These are phyloP conservation scores for Sapria himalayana DNA, from an alignment of 345 rosid species.

Conservation along the genomic window DNA sequence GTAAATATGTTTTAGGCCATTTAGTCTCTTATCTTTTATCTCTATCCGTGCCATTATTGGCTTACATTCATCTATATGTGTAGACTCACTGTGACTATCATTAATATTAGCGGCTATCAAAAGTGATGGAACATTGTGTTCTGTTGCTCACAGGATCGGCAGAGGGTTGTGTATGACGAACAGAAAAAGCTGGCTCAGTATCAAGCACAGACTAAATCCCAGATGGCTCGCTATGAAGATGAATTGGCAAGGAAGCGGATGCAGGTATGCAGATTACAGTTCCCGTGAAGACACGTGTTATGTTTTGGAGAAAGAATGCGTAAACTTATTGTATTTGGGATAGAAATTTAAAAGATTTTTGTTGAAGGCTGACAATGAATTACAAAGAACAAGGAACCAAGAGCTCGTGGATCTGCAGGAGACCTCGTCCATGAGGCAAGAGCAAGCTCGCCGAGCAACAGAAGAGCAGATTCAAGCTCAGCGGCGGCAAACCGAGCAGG, in stretches of 20 bases:
- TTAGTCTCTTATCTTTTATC: no score
- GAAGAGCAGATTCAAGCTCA: conserved; percentile 96
- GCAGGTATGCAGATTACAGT: conserved; percentile 41
- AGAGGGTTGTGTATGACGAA: conserved; percentile 71
- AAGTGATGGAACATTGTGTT: no score
- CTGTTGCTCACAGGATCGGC: conserved; percentile 45
- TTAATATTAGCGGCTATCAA: no score
- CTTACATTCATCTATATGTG: no score
- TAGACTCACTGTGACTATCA: no score
- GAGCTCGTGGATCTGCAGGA: conserved; percentile 89
- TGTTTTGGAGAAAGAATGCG: conserved; percentile 1
- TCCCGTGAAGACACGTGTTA: no score
- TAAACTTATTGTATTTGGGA: conserved; percentile 4
- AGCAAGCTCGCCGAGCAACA: conserved; percentile 76
- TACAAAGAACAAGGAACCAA: conserved; percentile 77
- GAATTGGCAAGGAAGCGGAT: conserved; percentile 90
- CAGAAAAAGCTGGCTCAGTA: conserved; percentile 78
- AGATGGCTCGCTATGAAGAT: conserved; percentile 87
- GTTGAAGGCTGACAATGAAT: conserved; percentile 73
- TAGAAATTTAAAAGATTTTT: conserved; percentile 8
- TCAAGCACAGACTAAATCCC: conserved; percentile 83
- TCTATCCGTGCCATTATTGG: no score
- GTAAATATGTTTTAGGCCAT: no score
- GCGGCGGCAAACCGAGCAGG: conserved; percentile 77
- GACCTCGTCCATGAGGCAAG: conserved; percentile 71